Base-by-base conservation (phyloP, 257 asterid genomes). In the Knoxia roxburghii region DNA sequence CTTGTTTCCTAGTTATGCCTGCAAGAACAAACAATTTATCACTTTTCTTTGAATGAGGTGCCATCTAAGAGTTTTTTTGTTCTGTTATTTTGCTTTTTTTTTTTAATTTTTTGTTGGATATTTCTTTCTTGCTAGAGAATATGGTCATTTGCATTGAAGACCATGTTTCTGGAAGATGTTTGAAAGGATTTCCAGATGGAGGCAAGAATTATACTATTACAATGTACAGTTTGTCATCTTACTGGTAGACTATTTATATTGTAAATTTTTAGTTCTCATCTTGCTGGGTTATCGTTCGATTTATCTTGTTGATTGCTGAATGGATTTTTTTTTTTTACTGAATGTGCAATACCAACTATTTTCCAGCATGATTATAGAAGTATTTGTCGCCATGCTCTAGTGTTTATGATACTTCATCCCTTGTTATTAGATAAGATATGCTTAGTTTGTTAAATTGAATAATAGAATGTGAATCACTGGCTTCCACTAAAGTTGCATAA, bases 81-180 rank as follows among this genome's bases (percentile, higher is more conserved):
- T 76, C 72, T 6, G 50, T 35, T 75, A 33, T 48, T 53, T 57
- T 73, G 7, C 51, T 37, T 75, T 33, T 46, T 49, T 49, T 73
- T 10, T 61, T n/a, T n/a, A n/a, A n/a, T n/a, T n/a, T n/a, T n/a
- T n/a, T n/a, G n/a, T n/a, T n/a, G n/a, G n/a, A n/a, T 37, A 37
- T 48, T 73, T 67, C 64, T 40, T 17, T 64, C 54, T 76, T 82
- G 78, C 69, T 50, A 90, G 99, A 93, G 84, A 93, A 93, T 80
- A 93, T 93, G 99, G 94, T 90, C 68, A 75, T 93, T 71, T 93
- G 99, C 89, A 85, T 90, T 69, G 92, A 88, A 81, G 96, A 93
- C 70, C 79, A 77, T 66, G 80, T 75, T 59, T 82, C 92, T 43
- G 96, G 96, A 72, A 72, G 90, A 80, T 93, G 99, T 87, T 82